A percentile compares a stretch with the other conserved stretches of the same genome.
Conservation (phyloP, 306 rosid species). For the Trichosanthes cucumerina region DNA sequence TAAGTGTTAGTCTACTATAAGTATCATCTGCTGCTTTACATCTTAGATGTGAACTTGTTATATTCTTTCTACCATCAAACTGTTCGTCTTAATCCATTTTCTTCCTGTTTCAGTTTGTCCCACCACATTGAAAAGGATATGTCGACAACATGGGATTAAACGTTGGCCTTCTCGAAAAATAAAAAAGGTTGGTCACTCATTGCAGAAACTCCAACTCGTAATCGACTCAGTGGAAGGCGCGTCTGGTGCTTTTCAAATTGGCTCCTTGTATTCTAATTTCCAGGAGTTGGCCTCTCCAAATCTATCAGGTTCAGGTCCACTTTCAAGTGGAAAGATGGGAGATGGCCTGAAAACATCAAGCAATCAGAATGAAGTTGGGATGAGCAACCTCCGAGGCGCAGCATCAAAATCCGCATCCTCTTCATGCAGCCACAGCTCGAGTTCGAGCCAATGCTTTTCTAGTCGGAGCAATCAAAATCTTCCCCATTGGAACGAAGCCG, state of each 20-base stretch:
- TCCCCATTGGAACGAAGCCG: slow-evolving; percentile 13
- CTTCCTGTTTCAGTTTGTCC: slow-evolving; percentile 61
- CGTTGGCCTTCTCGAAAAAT: slow-evolving; percentile 98
- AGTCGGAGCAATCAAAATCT: slow-evolving; percentile 39
- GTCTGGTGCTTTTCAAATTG: slow-evolving; percentile 73
- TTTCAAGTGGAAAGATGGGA: slow-evolving; percentile 43
- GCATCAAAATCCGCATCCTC: slow-evolving; percentile 59
- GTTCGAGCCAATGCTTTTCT: slow-evolving; percentile 75
- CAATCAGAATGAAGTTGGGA: slow-evolving; percentile 28
- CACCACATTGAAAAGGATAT: slow-evolving; percentile 84
- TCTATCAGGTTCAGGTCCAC: slow-evolving; percentile 31
- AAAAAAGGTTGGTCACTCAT: slow-evolving; percentile 94
- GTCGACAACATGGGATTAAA: slow-evolving; percentile 91
- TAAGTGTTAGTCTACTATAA: neutral
- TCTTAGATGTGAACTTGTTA: neutral
- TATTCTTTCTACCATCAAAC: neutral
- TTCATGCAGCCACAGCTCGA: slow-evolving; percentile 57
- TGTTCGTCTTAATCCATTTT: slow-evolving; percentile 4
- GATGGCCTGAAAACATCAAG: slow-evolving; percentile 31
- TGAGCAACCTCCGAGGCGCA: slow-evolving; percentile 32
- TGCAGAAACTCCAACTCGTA: slow-evolving; percentile 79
- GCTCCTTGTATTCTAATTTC: slow-evolving; percentile 71
- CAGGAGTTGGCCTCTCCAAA: slow-evolving; percentile 70
- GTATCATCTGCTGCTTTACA: neutral
- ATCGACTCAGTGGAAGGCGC: slow-evolving; percentile 88